Conservation (phyloP, 169 alveolate species). For the Condylostoma magnum region DNA sequence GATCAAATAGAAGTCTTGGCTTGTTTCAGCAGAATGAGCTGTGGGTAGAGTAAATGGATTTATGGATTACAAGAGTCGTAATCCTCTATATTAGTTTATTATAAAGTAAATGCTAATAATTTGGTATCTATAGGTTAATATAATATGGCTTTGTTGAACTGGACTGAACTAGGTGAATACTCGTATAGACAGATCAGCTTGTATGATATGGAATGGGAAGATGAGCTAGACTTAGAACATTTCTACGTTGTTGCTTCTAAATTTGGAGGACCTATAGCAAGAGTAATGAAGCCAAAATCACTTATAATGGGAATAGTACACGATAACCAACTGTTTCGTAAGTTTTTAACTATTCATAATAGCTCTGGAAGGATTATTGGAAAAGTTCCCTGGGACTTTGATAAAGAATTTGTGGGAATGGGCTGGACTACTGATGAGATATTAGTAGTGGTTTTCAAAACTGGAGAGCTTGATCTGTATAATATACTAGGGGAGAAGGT, state of each 20-base stretch:
- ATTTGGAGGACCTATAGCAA: conserved; percentile 23
- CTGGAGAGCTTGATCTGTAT: conserved; percentile 3
- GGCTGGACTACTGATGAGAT: conserved; percentile 23
- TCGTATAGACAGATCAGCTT: background rate
- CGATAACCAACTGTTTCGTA: background rate
- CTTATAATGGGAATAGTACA: conserved; percentile 7
- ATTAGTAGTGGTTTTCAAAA: conserved; percentile 6
- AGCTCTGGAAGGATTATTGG: conserved; percentile 14
- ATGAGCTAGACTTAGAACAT: background rate
- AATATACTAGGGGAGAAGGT: conserved; percentile 10
- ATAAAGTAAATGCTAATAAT: too few relatives aligned
- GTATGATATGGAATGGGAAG: conserved; percentile 27
- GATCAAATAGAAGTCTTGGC: too few relatives aligned
- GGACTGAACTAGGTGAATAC: conserved; percentile 28
- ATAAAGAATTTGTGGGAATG: conserved; percentile 20
- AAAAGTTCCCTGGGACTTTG: conserved; percentile 3
- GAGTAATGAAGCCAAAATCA: conserved; percentile 17
- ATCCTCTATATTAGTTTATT: too few relatives aligned
- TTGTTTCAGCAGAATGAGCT: too few relatives aligned
- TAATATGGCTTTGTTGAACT: conserved; percentile 14
- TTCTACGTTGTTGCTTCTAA: background rate
- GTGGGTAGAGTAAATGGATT: too few relatives aligned
- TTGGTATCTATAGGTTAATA: too few relatives aligned
- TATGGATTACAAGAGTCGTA: too few relatives aligned
- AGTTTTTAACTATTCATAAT: conserved; percentile 11